Evolutionary conservation across 176 grass and related monocot genomes (phyloP).

Genomic region (Triticum aestivum): DNA sequence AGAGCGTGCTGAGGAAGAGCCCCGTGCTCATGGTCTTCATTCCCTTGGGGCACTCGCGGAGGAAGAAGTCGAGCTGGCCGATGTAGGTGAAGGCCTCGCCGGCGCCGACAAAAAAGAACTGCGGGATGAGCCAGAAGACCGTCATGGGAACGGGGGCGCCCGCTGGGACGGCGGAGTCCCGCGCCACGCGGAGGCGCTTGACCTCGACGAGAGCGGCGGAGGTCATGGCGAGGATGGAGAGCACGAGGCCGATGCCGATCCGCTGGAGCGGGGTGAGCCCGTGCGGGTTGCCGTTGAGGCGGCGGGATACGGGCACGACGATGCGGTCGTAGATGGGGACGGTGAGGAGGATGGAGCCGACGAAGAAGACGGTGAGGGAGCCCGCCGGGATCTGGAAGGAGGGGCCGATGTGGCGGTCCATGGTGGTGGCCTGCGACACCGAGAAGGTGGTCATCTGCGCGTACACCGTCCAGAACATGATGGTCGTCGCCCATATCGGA

Average conservation of each 20-base stretch:
- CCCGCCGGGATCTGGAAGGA: constrained; percentile 78
- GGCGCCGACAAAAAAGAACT: constrained; percentile 82
- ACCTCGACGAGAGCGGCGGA: constrained; percentile 68
- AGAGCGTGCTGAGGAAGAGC: constrained; percentile 84
- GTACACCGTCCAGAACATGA: constrained; percentile 98
- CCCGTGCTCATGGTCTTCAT: constrained; percentile 99
- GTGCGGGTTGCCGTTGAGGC: constrained; percentile 58
- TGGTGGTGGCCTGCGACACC: constrained; percentile 81
- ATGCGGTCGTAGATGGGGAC: constrained; percentile 80
- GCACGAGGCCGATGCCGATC: constrained; percentile 63
- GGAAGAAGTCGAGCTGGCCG: constrained; percentile 98
- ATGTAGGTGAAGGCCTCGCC: constrained; percentile 94
- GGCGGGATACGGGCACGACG: constrained; percentile 51
- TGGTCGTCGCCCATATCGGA: constrained; percentile 88
- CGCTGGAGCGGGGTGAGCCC: constrained; percentile 88
- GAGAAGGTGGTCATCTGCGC: constrained; percentile 99
- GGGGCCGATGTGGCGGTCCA: constrained; percentile 67
- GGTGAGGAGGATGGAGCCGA: constrained; percentile 83
- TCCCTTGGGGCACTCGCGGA: constrained; percentile 87
- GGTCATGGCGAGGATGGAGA: constrained; percentile 70
- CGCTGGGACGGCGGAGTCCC: not conserved
- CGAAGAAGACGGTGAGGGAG: constrained; percentile 93
- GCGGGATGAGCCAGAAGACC: constrained; percentile 86
- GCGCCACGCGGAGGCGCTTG: constrained; percentile 45
- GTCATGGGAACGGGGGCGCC: constrained; percentile 30